Conservation (phyloP, 2,329 filamentous ascomycete genomes). For the Ophiostoma ips region DNA sequence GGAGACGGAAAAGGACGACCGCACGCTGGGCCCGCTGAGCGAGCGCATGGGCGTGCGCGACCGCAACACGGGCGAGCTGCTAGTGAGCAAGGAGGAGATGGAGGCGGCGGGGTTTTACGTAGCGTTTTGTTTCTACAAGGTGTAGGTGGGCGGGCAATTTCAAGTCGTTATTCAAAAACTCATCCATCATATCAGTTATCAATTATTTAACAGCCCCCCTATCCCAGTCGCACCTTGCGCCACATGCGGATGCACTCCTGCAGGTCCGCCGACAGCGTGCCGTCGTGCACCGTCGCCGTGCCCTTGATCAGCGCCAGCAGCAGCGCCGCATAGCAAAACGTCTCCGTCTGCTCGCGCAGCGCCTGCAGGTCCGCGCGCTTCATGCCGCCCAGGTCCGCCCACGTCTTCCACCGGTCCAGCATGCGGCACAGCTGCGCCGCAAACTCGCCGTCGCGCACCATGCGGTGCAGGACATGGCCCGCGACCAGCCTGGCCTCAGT, state of each 20-base stretch:
- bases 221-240: constrained; percentile 37
- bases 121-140: constrained; percentile 95
- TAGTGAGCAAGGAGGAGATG: constrained; percentile 76
- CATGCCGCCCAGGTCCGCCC: constrained; percentile 43
- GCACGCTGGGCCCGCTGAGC: constrained; percentile 65
- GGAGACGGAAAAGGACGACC: constrained; percentile 79
- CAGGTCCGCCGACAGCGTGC: constrained; percentile 35
- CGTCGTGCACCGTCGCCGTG: constrained; percentile 30
- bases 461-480: constrained; percentile 34
- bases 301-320: constrained; percentile 34
- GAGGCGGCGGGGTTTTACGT: constrained; percentile 87
- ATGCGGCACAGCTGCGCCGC: constrained; percentile 27
- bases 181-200: neutral
- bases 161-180: neutral
- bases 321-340: constrained; percentile 34
- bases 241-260: constrained; percentile 41
- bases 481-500: constrained; percentile 25
- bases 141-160: constrained; percentile 30
- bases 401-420: constrained; percentile 38
- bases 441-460: constrained; percentile 36
- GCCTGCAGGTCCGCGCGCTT: constrained; percentile 28
- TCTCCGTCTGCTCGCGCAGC: constrained; percentile 24
- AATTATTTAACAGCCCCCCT: no score
- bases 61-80: constrained; percentile 48
- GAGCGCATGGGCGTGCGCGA: constrained; percentile 92